These are phyloP conservation scores for Talaromyces stipitatus DNA, from an alignment of 495 filamentous ascomycete genomes.

Conservation along the genomic window DNA sequence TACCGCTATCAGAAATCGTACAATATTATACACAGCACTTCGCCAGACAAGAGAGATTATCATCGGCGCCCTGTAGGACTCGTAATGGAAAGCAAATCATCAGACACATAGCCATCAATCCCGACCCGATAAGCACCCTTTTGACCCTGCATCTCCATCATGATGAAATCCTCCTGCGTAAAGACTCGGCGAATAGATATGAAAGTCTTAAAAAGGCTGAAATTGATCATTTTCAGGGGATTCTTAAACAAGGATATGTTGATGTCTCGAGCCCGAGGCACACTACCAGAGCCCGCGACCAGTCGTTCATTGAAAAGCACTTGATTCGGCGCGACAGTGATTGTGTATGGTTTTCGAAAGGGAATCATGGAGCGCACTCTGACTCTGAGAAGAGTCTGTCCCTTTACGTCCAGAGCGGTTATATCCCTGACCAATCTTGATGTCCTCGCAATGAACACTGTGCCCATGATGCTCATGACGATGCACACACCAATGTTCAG, in stretches of 20 bases:
- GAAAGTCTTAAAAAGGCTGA: conserved; percentile 27
- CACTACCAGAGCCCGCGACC: conserved; percentile 8
- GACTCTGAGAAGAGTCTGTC: conserved; percentile 26
- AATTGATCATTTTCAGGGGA: conserved; percentile 28
- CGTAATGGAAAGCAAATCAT: conserved; percentile 30
- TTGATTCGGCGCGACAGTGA: conserved; percentile 31
- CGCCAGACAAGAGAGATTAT: not conserved
- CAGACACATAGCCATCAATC: conserved; percentile 28
- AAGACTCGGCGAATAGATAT: conserved; percentile 34
- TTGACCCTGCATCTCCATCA: conserved; percentile 34
- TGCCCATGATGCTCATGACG: conserved; percentile 36
- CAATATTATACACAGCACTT: not conserved
- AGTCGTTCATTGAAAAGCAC: conserved; percentile 30
- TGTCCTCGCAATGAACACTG: conserved; percentile 30
- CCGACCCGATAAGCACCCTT: conserved; percentile 33
- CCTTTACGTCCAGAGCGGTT: conserved; percentile 25
- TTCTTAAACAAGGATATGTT: conserved; percentile 27
- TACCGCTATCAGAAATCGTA: no score
- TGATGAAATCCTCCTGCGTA: conserved; percentile 38
- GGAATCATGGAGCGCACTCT: conserved; percentile 34
- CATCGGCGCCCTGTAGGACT: conserved; percentile 10
- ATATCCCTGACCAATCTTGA: conserved; percentile 25
- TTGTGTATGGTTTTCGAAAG: conserved; percentile 27
- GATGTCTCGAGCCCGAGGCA: conserved; percentile 12
- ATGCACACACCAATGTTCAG: conserved; percentile 34